These are phyloP conservation scores for Taphrina communis DNA, from an alignment of 1,139 yeast species.

Conservation along the genomic window DNA sequence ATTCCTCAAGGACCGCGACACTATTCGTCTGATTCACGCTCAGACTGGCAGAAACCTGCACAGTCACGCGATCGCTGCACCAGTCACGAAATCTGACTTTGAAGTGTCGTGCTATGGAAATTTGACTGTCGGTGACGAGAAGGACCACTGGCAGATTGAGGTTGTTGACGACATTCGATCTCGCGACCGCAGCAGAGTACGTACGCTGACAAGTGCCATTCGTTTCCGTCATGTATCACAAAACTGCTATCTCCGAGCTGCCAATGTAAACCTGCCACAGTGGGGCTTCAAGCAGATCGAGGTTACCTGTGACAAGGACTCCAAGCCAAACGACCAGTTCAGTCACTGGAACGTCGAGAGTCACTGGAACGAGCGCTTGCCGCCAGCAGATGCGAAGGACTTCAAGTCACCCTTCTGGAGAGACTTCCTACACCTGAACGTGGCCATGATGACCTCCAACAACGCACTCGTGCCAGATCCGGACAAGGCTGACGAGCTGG, in stretches of 20 bases:
- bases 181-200: slow-evolving; percentile 64
- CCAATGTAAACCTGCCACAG: slow-evolving; percentile 80
- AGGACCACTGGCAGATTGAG: slow-evolving; percentile 94
- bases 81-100: slow-evolving; percentile 63
- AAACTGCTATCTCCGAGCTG: slow-evolving; percentile 85
- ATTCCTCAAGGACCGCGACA: slow-evolving; percentile 72
- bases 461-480: slow-evolving; percentile 92
- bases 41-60: slow-evolving; percentile 88
- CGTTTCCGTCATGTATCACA: slow-evolving; percentile 71
- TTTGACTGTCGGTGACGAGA: slow-evolving; percentile 79
- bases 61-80: slow-evolving; percentile 82
- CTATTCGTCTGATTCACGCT: slow-evolving; percentile 77
- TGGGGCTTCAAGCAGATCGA: slow-evolving; percentile 99
- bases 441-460: slow-evolving; percentile 99
- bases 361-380: slow-evolving; percentile 68
- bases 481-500: slow-evolving; percentile 89
- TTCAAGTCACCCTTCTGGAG: slow-evolving; percentile 64
- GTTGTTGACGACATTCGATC: slow-evolving; percentile 74
- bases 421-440: slow-evolving; percentile 88
- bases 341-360: slow-evolving; percentile 98
- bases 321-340: slow-evolving; percentile 83
- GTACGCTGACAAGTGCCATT: slow-evolving; percentile 85
- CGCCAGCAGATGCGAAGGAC: slow-evolving; percentile 83
- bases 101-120: slow-evolving; percentile 97
- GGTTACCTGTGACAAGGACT: slow-evolving; percentile 79